A percentile compares a stretch with the other conserved stretches of the same genome.
phyloP scores from a whole-genome alignment of 345 rosid species.

The Aquilaria sinensis region DNA sequence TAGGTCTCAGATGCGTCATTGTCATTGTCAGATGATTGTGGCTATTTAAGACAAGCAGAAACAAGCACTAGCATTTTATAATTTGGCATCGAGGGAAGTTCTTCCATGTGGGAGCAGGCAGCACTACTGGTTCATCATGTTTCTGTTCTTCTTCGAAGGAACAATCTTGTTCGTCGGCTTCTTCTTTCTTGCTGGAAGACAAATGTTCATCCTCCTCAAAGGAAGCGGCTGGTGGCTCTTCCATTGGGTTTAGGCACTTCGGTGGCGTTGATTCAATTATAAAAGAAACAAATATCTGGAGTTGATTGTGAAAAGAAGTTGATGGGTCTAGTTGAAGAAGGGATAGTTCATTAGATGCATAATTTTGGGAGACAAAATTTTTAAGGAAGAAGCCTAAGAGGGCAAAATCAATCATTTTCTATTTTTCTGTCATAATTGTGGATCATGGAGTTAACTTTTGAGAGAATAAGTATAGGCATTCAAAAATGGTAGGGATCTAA shows the following conservation, averaged over 20 bases:
- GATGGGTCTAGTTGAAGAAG: no score
- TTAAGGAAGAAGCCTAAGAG: no score
- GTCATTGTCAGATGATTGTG: neutral
- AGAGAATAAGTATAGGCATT: no score
- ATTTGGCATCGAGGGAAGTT: neutral
- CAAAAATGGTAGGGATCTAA: no score
- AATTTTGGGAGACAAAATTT: no score
- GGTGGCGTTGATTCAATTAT: constrained; percentile 19
- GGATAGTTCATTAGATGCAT: no score
- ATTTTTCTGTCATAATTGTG: no score
- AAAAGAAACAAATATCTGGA: no score
- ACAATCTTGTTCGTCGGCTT: no score
- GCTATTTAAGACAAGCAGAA: neutral
- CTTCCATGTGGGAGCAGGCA: neutral
- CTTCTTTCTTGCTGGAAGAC: neutral
- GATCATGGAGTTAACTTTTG: no score
- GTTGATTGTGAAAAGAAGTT: no score
- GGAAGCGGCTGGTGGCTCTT: constrained; percentile 25
- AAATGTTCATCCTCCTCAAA: constrained; percentile 5
- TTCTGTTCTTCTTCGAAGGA: neutral
- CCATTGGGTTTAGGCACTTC: constrained; percentile 21
- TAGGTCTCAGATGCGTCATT: constrained; percentile 3
- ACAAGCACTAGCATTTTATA: neutral
- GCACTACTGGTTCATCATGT: neutral
- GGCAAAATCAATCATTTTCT: no score